Conservation (phyloP, 2,329 filamentous ascomycete species). For the Talaromyces sp. region DNA sequence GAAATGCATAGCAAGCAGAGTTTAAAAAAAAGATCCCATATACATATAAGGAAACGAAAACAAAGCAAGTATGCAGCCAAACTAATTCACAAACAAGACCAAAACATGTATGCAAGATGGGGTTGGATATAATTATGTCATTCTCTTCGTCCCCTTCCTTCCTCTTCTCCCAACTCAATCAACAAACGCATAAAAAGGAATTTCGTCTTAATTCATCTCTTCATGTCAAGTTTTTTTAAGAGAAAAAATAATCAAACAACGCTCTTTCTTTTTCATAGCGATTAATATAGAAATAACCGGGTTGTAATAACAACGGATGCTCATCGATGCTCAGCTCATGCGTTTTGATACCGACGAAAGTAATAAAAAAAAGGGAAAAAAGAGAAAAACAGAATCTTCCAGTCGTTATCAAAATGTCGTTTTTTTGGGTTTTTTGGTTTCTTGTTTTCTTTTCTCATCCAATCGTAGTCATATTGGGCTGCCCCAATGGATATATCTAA, state of each 20-base stretch:
- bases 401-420: not conserved
- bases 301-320: constrained; percentile 1
- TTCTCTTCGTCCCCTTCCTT: not conserved
- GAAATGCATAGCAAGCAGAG: not conserved
- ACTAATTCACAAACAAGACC: not conserved
- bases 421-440: not conserved
- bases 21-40: not conserved
- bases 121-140: not conserved
- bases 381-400: not conserved
- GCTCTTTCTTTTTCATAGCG: not conserved
- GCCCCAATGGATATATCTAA: constrained; percentile 12
- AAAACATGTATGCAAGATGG: not conserved
- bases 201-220: not conserved
- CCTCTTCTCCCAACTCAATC: not conserved
- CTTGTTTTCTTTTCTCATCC: constrained; percentile 5
- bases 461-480: constrained; percentile 13
- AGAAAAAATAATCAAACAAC: not conserved
- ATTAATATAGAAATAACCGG: not conserved
- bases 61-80: not conserved
- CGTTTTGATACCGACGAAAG: not conserved
- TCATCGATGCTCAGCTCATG: not conserved
- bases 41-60: not conserved
- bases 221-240: not conserved
- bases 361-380: not conserved
- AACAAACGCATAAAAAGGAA: not conserved